Conservation (phyloP, 225 moss, liverwort and hornwort species). For the Neckera pumila region DNA sequence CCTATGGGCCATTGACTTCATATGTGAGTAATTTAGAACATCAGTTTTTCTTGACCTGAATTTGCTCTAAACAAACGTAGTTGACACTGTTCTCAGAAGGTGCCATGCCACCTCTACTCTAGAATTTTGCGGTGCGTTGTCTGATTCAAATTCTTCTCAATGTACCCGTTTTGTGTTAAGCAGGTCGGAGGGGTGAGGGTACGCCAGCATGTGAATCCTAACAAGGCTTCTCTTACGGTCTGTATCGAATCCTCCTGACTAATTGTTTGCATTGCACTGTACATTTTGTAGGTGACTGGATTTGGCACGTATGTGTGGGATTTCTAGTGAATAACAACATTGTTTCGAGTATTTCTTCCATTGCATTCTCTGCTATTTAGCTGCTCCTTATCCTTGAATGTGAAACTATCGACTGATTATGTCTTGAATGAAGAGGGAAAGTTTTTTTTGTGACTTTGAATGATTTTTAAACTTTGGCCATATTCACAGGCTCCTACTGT, state of each 20-base stretch:
- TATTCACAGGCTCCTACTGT: slow-evolving; percentile 36
- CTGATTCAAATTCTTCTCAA: neutral
- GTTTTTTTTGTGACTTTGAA: neutral
- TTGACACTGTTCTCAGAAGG: neutral
- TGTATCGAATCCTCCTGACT: neutral
- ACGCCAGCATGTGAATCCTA: slow-evolving; percentile 84
- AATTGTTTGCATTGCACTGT: neutral
- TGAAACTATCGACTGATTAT: neutral
- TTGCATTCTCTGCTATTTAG: neutral
- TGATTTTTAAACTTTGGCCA: neutral
- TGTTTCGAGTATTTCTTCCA: neutral
- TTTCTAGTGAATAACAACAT: neutral
- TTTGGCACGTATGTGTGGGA: neutral
- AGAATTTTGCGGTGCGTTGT: neutral
- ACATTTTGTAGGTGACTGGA: neutral
- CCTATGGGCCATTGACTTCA: neutral
- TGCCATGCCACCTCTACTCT: neutral
- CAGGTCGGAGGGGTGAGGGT: slow-evolving; percentile 63
- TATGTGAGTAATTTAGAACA: neutral
- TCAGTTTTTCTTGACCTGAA: neutral
- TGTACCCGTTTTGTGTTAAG: neutral
- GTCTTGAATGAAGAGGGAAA: neutral
- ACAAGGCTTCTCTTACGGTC: slow-evolving; percentile 61
- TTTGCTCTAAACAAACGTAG: neutral
- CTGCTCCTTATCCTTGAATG: neutral